Evolutionary conservation across 163 green algal species (phyloP).

Genomic region (Scenedesmus sp.): DNA sequence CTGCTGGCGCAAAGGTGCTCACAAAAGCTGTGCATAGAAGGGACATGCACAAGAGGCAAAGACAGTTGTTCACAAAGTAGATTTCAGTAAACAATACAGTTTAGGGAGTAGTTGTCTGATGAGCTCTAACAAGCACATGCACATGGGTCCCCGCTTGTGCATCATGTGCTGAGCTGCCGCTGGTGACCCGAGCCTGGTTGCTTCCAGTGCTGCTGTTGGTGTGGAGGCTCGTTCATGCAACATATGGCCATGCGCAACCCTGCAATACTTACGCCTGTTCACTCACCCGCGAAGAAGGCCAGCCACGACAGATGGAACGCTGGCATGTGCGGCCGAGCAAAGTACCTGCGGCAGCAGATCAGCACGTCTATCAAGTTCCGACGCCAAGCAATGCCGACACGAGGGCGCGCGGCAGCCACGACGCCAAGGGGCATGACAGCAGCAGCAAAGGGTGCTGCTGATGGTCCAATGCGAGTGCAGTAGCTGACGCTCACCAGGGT

Average conservation of each 20-base stretch:
- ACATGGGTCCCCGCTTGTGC: not conserved
- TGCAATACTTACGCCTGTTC: not conserved
- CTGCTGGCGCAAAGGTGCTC: constrained; percentile 85
- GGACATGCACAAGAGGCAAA: not conserved
- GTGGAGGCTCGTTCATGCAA: too few species aligned
- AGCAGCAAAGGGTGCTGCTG: not conserved
- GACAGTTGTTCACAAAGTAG: too few species aligned
- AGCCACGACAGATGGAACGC: constrained; percentile 87
- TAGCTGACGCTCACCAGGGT: not conserved
- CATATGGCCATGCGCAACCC: too few species aligned
- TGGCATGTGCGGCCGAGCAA: constrained; percentile 71
- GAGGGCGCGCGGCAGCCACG: too few species aligned
- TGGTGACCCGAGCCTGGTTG: not conserved
- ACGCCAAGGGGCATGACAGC: not conserved
- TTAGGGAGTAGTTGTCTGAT: too few species aligned
- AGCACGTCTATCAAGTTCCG: not conserved
- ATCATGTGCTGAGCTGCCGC: not conserved
- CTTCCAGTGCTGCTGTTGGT: not conserved
- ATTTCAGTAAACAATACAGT: too few species aligned
- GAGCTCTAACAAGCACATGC: not conserved
- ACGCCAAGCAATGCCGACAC: not conserved
- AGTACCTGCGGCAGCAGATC: constrained; percentile 27
- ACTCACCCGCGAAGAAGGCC: constrained; percentile 74
- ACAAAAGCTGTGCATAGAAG: constrained; percentile 72
- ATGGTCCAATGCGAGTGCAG: too few species aligned